phyloP scores from a whole-genome alignment of 495 filamentous ascomycete genomes.

The Halenospora varia region DNA sequence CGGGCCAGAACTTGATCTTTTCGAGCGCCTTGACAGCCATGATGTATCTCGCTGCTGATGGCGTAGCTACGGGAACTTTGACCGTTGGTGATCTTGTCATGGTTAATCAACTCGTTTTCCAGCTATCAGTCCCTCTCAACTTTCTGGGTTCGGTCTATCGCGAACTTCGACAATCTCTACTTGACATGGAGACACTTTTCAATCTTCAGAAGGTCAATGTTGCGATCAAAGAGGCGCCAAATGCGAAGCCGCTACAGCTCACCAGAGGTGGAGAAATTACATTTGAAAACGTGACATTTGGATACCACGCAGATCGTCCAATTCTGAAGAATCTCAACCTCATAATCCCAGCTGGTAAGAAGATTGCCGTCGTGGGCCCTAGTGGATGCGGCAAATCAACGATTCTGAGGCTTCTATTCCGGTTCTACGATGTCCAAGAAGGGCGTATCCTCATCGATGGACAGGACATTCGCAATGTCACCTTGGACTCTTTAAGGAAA shows the following conservation, averaged over 20 bases:
- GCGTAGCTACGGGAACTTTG: conserved; percentile 72
- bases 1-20: conserved; percentile 98
- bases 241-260: conserved; percentile 68
- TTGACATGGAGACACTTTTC: conserved; percentile 99
- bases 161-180: conserved; percentile 86
- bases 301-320: conserved; percentile 81
- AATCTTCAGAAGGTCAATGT: conserved; percentile 98
- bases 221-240: conserved; percentile 67
- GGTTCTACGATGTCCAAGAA: conserved; percentile 86
- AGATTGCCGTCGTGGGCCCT: conserved; percentile 92
- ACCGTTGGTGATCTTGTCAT: conserved; percentile 97
- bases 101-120: conserved; percentile 98
- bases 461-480: conserved; percentile 85
- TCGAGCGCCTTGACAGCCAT: conserved; percentile 90
- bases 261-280: conserved; percentile 79
- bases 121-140: conserved; percentile 92
- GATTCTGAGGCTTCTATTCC: conserved; percentile 83
- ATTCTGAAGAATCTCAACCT: conserved; percentile 82
- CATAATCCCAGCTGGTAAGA: conserved; percentile 91
- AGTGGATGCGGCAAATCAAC: conserved; percentile 97
- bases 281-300: conserved; percentile 94
- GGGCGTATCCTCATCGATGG: conserved; percentile 90
- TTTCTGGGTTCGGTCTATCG: conserved; percentile 95
- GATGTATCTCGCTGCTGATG: conserved; percentile 94
- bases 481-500: conserved; percentile 74